Evolutionary conservation across 2,329 filamentous ascomycete genomes (phyloP), one percentile per base, ranked within the genome.

Genomic region (Epichloe coenophiala): DNA sequence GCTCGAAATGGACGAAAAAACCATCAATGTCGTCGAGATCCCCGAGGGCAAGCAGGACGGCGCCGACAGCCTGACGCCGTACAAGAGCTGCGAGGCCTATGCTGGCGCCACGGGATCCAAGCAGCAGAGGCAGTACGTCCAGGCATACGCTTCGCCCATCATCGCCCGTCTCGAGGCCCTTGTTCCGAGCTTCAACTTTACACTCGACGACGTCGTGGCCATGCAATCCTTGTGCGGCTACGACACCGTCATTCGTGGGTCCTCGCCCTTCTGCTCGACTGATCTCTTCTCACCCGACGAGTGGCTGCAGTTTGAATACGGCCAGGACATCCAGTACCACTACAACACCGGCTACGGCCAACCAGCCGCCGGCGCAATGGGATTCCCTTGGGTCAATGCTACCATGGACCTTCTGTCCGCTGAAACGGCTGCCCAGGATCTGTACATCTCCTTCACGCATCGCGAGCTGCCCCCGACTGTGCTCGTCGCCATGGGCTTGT

Each of bases 361-460:
- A 55, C 60, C 66, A 0, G 67, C 79, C 2, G 72, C 78, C 1
- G 79, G 78, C 0, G 70, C 71, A 17, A 70, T 84, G 5, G 83
- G 83, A 2, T 74, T 79, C 49, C 82, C 0, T 86, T 86, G 83
- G 83, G 60, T 85, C 5, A 83, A 83, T 55, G 76, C 80, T 0
- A 81, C 80, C 0, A 70, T 78, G 0, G 58, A 66, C 9, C 66
- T 78, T 0, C 65, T 82, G 9, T 59, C 78, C 48, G 62, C 57
- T 1, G 57, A 61, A 1, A 56, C 63, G 0, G 60, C 64, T 5
- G 60, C 59, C 12, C 73, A 85, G 58, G 78, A 84, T 51, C 69
- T 86, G 7, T 83, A 81, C 59, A 71, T 85, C 40, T 81, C 78
- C 48, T 86, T 86, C 66, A 85, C 82, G 0, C 82, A 86, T 61